Base-by-base conservation (phyloP, 2,329 filamentous ascomycete species). In the Curvularia sp. region DNA sequence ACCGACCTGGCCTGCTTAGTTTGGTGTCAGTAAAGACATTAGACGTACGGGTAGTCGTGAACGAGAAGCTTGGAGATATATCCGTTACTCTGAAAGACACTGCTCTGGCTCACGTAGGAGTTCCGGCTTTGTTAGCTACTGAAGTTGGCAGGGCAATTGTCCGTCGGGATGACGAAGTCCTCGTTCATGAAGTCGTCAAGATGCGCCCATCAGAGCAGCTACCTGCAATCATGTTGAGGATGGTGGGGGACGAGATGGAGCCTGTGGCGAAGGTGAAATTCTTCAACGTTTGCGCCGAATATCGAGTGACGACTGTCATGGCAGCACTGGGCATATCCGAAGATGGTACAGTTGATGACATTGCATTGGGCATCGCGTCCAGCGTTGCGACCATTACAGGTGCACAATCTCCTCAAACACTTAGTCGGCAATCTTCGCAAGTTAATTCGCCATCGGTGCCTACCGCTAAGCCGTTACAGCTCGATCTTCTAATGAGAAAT, bases 221-320 rank as follows among this genome's bases (percentile, higher is more conserved):
- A 1, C 87, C 89, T 0, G 91, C 93, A 63, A 75, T 98, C 52
- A 97, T 96, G 88, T 86, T 91, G 58, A 86, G 95, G 49, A 90
- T 97, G 79, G 91, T 99, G 64, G 92, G 92, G 0, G 93, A 98
- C 73, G 94, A 98, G 73, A 91, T 96, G 79, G 94, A 98, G 63
- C 94, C 96, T 0, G 88, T 92, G 6, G 82, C 97, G 65, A 97
- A 96, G 74, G 76, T 97, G 57, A 96, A 96, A 73, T 79, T 98
- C 41, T 91, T 90, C 76, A 93, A 96, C 60, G 67, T 96, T 4
- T 89, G 87, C 58, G 77, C 92, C n/a, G 96, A 99, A 73, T 99
- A 99, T 74, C 89, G 89, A 15, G 90, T 98, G 3, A 86, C 91
- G 0, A 92, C 91, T 0, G 77, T 97, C 0, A 89, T 96, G 82